Evolutionary conservation across 2,329 filamentous ascomycete genomes (phyloP).

Genomic region (Nothopassalora personata): DNA sequence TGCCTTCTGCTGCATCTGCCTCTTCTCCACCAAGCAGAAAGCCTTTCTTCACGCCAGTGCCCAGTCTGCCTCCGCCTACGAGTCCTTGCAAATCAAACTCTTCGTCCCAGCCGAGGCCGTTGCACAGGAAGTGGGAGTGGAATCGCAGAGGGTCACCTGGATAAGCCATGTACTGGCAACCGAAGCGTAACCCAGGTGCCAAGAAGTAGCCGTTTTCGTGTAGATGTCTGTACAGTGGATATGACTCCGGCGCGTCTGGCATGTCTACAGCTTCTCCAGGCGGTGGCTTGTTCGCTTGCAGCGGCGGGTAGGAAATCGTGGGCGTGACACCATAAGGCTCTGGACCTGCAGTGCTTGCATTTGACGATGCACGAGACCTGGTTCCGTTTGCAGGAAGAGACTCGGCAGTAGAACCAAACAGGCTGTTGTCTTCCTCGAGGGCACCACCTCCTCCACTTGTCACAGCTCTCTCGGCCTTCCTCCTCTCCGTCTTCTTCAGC

Average conservation of each 20-base stretch:
- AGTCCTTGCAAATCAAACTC: slow-evolving; percentile 79
- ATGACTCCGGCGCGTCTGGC: slow-evolving; percentile 48
- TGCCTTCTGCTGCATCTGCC: slow-evolving; percentile 32
- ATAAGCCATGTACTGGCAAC: slow-evolving; percentile 90
- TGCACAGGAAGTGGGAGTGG: slow-evolving; percentile 88
- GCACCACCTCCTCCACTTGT: slow-evolving; percentile 6
- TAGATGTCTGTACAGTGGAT: slow-evolving; percentile 74
- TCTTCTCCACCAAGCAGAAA: slow-evolving; percentile 75
- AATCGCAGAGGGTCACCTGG: slow-evolving; percentile 91
- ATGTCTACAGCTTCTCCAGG: slow-evolving; percentile 26
- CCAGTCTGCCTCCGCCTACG: slow-evolving; percentile 78
- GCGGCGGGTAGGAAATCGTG: slow-evolving; percentile 45
- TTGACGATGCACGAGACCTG: slow-evolving; percentile 13
- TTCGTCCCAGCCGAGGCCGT: slow-evolving; percentile 81
- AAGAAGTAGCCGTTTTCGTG: slow-evolving; percentile 77
- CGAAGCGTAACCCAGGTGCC: slow-evolving; percentile 88
- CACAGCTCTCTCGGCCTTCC: slow-evolving; percentile 7
- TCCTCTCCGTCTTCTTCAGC: slow-evolving; percentile 13
- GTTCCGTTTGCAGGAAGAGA: slow-evolving; percentile 14
- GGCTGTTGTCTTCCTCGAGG: slow-evolving; percentile 25
- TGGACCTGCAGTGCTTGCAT: slow-evolving; percentile 3
- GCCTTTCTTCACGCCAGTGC: slow-evolving; percentile 93
- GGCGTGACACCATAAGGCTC: slow-evolving; percentile 41
- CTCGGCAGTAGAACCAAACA: slow-evolving; percentile 25
- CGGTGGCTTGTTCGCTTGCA: slow-evolving; percentile 21